Evolutionary conservation across 306 rosid species (phyloP).

Genomic region (Morella rubra): DNA sequence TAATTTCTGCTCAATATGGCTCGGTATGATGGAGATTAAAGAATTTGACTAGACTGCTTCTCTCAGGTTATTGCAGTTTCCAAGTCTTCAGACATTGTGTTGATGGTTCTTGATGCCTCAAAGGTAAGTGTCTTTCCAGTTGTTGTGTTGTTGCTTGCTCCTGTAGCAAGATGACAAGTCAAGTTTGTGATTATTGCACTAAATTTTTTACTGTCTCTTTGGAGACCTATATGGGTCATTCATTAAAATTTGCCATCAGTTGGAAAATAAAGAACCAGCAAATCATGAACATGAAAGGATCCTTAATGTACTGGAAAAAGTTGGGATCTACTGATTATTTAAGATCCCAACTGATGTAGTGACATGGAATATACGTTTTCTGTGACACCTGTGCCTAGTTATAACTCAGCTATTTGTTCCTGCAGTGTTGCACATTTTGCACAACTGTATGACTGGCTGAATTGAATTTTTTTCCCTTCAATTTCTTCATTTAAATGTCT

Average conservation of each 20-base stretch:
- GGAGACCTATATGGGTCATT: neutral
- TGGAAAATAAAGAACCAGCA: neutral
- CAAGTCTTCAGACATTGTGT: constrained; percentile 95
- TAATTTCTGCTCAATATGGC: constrained; percentile 17
- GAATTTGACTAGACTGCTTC: constrained; percentile 21
- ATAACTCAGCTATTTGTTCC: neutral
- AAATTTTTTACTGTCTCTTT: neutral
- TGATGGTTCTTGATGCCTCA: constrained; percentile 98
- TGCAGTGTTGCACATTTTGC: neutral
- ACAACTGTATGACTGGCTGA: neutral
- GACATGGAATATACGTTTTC: neutral
- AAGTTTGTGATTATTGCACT: constrained; percentile 7
- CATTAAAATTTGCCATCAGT: neutral
- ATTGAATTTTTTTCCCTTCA: neutral
- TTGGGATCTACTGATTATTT: neutral
- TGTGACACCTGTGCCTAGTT: neutral
- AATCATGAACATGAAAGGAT: neutral
- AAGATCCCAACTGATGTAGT: neutral
- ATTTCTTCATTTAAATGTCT: neutral
- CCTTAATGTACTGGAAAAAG: neutral
- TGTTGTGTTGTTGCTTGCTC: constrained; percentile 1
- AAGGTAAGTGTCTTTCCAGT: constrained; percentile 57
- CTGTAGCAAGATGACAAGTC: constrained; percentile 22
- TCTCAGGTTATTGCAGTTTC: constrained; percentile 98
- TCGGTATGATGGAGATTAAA: constrained; percentile 24